A percentile compares a stretch with the other conserved stretches of the same genome.
phyloP scores from a whole-genome alignment of 768 basidiomycete genomes.

The Hypsizygus marmoreus region DNA sequence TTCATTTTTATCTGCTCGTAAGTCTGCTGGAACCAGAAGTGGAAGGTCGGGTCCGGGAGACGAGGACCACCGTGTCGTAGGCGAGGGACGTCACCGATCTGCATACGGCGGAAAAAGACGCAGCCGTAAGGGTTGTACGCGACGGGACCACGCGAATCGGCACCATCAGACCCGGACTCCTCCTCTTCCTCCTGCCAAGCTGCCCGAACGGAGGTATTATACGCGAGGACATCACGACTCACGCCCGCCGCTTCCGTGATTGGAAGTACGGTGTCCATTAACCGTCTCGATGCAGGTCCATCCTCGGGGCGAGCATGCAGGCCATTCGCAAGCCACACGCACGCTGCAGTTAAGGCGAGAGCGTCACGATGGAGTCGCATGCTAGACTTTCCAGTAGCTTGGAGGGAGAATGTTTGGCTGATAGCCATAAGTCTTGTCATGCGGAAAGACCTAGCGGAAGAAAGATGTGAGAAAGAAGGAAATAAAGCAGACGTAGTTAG shows the following conservation, averaged over 20 bases:
- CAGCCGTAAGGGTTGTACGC: conserved; percentile 13
- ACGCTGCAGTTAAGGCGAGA: conserved; percentile 12
- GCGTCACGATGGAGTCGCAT: background rate
- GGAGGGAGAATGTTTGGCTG: background rate
- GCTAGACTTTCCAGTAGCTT: background rate
- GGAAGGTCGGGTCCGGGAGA: background rate
- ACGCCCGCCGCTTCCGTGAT: conserved; percentile 1
- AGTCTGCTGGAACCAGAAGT: background rate
- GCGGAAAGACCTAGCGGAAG: conserved; percentile 7
- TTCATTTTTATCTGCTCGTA: background rate
- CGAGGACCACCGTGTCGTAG: conserved; percentile 1
- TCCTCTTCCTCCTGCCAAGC: background rate
- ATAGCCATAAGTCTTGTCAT: background rate
- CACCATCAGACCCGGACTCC: background rate
- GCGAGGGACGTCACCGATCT: background rate
- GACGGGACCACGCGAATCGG: background rate
- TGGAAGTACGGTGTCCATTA: conserved; percentile 16
- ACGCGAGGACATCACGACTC: background rate
- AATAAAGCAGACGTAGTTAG: background rate
- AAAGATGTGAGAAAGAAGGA: background rate
- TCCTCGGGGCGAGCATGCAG: conserved; percentile 20
- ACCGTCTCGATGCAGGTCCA: conserved; percentile 8
- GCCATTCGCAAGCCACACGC: conserved; percentile 16
- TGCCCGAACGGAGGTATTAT: background rate
- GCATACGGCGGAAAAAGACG: conserved; percentile 12